phyloP scores from a whole-genome alignment of 2,329 filamentous ascomycete genomes.

The Alternaria longipes region DNA sequence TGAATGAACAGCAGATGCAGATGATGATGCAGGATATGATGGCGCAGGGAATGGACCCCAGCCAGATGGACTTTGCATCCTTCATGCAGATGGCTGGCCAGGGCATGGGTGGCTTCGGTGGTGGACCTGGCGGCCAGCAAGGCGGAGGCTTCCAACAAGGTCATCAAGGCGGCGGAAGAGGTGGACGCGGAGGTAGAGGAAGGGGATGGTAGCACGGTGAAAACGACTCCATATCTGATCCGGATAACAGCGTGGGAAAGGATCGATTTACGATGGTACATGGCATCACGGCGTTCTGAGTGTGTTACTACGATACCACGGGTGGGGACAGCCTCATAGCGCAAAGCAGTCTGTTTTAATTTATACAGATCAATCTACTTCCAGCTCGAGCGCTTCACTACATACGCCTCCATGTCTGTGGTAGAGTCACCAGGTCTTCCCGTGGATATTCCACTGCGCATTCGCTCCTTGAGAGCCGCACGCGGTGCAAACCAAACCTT shows the following conservation, averaged over 20 bases:
- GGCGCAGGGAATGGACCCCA: conserved; percentile 59
- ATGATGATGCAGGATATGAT: conserved; percentile 64
- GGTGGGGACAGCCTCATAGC: conserved; percentile 20
- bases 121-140: conserved; percentile 34
- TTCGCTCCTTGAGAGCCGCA: neutral
- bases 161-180: conserved; percentile 40
- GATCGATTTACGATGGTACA: conserved; percentile 2
- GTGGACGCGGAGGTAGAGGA: conserved; percentile 36
- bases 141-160: conserved; percentile 42
- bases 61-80: conserved; percentile 46
- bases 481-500: neutral
- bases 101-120: conserved; percentile 41
- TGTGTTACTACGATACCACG: conserved; percentile 35
- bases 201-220: conserved; percentile 31
- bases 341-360: conserved; percentile 17
- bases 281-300: conserved; percentile 29
- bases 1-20: conserved; percentile 67
- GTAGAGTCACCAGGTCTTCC: neutral
- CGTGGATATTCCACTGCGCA: neutral
- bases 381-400: neutral
- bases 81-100: conserved; percentile 50
- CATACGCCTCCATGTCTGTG: neutral
- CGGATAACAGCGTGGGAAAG: neutral
- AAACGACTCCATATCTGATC: neutral
- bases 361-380: conserved; percentile 14